Evolutionary conservation across 1,284 basidiomycete species (phyloP), one percentile per base, ranked within the genome.

Genomic region (Leccinum insigne): DNA sequence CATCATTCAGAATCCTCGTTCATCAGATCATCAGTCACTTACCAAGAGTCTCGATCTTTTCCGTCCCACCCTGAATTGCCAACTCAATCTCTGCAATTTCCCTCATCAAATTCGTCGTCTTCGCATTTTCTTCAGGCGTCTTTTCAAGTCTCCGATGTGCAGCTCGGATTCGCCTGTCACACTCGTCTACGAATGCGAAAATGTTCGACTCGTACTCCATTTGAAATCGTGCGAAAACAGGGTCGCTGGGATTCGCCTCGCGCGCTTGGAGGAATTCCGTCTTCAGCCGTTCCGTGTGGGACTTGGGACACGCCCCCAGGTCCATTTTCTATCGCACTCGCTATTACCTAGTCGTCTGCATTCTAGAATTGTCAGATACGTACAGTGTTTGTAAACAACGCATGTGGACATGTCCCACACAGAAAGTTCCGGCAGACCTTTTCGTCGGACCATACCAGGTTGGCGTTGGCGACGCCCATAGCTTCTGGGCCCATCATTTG

Each of bases 401-500:
- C 90, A 79, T 99, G 98, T 4, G 98, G 96, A 77, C 98, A 99
- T 21, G 94, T 96, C 63, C 98, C 98, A 74, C 98, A 99, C 32
- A 99, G 83, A 82, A 96, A 99, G 81, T 99, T 98, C 75, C 94
- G 87, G 86, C 98, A 99, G n/a, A 99, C 98, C 85, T 99, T 99
- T 73, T 96, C 94, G 79, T 98, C 95, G 66, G 92, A 94, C 92
- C 98, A 99, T 68, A 93, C 90, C 68, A 99, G 83, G 80, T 98
- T 96, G 70, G 92, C 90, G 71, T 94, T 94, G 59, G 93, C 90
- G 61, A 96, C 90, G 71, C 96, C 96, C 94, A 98, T 97, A 14
- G 96, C 95, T 80, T 98, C 96, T 56, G 95, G 94, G n/a, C 95
- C 95, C 95, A 98, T 97, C 95, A 98, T 96, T 96, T 96, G 95